Evolutionary conservation across 495 filamentous ascomycete genomes (phyloP).

Genomic region (Darksidea phi): DNA sequence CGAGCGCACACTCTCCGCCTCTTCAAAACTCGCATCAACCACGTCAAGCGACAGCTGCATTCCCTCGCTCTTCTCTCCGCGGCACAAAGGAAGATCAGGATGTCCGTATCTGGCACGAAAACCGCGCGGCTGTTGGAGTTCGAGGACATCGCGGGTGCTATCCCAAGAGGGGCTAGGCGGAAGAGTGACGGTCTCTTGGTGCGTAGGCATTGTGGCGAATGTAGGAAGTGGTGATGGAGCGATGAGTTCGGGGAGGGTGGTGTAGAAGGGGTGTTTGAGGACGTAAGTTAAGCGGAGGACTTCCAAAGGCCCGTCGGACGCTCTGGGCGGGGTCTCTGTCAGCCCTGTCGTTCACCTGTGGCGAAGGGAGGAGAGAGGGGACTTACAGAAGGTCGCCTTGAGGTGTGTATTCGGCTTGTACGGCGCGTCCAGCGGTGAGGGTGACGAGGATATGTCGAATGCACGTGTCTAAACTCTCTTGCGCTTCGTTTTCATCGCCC

Average conservation of each 20-base stretch:
- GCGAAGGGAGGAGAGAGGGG: no score
- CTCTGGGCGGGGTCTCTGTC: no score
- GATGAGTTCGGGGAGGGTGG: no score
- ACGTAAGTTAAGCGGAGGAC: no score
- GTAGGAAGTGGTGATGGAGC: background rate
- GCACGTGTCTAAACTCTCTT: background rate
- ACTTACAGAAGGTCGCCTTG: no score
- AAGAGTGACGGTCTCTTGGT: background rate
- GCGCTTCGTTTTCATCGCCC: background rate
- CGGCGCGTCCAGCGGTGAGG: background rate
- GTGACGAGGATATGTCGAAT: background rate
- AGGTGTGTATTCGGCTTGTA: no score
- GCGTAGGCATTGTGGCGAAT: background rate
- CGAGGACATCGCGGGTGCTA: background rate
- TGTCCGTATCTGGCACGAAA: conserved; percentile 29
- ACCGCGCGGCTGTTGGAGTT: conserved; percentile 25
- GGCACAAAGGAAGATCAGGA: conserved; percentile 15
- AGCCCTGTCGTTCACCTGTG: no score
- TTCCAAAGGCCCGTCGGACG: no score
- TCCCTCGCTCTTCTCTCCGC: conserved; percentile 6
- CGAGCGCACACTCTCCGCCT: conserved; percentile 16
- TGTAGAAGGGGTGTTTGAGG: no score
- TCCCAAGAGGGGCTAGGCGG: background rate
- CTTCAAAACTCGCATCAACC: conserved; percentile 28
- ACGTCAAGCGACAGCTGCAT: conserved; percentile 17